Evolutionary conservation across 768 basidiomycete species (phyloP), one percentile per base, ranked within the genome.

Genomic region (Ephemerocybe angulata): DNA sequence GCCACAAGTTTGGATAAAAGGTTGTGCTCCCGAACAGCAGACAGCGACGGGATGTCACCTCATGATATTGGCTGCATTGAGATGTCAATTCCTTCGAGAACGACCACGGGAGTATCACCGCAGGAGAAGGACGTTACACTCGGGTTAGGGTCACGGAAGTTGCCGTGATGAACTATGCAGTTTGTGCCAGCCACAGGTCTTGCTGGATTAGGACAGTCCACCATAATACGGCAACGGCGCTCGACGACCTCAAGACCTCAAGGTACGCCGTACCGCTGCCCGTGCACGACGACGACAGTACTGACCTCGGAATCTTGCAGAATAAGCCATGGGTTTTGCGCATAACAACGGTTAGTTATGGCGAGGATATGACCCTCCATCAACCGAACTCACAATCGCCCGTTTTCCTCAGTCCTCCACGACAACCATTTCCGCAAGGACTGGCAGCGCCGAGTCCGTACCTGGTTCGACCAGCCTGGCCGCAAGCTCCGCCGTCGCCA

Each of bases 381-480:
- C 33, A 60, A 42, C 50, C 13, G 11, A 37, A 13, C 54, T 44
- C 57, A 54, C 57, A 29, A 59, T 47, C 43, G 24, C 46, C 41
- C 40, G 31, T 60, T 24, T 41, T 4, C 5, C 27, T 22, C 44
- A 90, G 91, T 90, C 78, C 90, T 96, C 73, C 93, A 85, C 77
- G 82, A 74, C 65, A 94, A 94, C 76, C 93, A 97, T 73, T 94
- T 94, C 84, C 91, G 86, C 80, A 98, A 98, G 86, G 95, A 98
- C 73, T 98, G 95, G 95, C 96, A 98, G 75, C 83, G 87, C 68
- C 89, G 88, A 62, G 93, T 96, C 65, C 88, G 88, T 75, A 96
- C 93, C 69, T 94, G 95, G 95, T 98, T 98, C 72, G 90, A 98
- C 81, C 97, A 99, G 77, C 93, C 97, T 54, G 96, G 95, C 47